Conservation (phyloP, 208 protist species). For the Perkinsela sp. region DNA sequence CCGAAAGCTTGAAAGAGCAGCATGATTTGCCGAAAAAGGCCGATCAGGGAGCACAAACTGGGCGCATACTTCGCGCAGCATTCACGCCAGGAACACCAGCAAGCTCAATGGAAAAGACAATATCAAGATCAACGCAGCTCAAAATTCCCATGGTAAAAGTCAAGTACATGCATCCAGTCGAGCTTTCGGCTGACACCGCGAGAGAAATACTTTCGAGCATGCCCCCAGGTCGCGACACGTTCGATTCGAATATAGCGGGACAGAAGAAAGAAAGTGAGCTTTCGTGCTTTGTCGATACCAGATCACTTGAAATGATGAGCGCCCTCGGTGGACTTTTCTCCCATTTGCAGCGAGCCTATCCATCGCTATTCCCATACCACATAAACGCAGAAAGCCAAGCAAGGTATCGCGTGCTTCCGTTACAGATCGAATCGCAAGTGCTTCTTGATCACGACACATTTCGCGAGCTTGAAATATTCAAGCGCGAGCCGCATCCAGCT, state of each 20-base stretch:
- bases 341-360: neutral
- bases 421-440: neutral
- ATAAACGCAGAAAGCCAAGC: neutral
- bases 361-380: neutral
- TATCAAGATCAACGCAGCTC: too few species aligned
- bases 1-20: neutral
- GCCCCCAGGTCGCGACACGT: neutral
- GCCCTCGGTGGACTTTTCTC: neutral
- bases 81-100: too few species aligned
- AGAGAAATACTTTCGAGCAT: neutral
- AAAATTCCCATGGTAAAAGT: neutral
- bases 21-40: too few species aligned
- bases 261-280: neutral
- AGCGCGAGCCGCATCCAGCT: constrained; percentile 6
- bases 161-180: constrained; percentile 1
- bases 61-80: too few species aligned
- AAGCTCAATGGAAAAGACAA: too few species aligned
- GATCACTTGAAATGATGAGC: neutral
- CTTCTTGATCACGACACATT: constrained; percentile 2
- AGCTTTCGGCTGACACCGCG: neutral
- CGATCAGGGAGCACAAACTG: too few species aligned
- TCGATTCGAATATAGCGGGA: neutral
- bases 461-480: constrained; percentile 6
- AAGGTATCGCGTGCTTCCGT: neutral
- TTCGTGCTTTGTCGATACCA: neutral